These are phyloP conservation scores for Penstemon newberryi DNA, from an alignment of 257 asterid genomes.

Conservation along the genomic window DNA sequence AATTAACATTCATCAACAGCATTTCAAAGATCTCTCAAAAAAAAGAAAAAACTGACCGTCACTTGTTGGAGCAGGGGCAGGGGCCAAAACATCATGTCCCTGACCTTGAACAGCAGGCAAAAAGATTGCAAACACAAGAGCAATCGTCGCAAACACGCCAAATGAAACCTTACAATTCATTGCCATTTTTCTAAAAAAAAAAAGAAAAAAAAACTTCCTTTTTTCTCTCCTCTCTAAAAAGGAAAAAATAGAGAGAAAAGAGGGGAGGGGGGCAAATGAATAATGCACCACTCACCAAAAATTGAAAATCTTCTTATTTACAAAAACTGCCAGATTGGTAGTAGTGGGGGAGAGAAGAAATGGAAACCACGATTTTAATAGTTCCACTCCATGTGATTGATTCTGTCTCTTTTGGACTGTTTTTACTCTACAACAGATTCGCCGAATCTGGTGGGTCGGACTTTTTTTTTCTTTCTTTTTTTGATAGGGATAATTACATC, in stretches of 20 bases:
- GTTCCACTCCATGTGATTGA: too few relatives aligned
- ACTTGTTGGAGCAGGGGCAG: conserved; percentile 68
- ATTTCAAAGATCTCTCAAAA: neutral
- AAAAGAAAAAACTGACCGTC: conserved; percentile 47
- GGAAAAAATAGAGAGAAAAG: neutral
- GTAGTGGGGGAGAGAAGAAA: too few relatives aligned
- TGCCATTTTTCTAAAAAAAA: conserved; percentile 31
- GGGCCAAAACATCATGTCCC: conserved; percentile 42
- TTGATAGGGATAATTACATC: too few relatives aligned
- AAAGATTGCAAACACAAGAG: conserved; percentile 42
- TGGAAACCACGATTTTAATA: too few relatives aligned
- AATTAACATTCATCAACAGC: neutral
- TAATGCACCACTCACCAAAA: neutral
- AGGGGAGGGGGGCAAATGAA: neutral
- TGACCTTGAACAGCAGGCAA: conserved; percentile 56
- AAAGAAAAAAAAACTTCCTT: neutral
- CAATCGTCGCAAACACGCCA: conserved; percentile 43
- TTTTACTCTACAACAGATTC: too few relatives aligned
- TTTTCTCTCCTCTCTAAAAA: conserved; percentile 33
- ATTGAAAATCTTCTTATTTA: too few relatives aligned
- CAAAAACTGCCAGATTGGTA: too few relatives aligned
- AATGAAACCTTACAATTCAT: conserved; percentile 34
- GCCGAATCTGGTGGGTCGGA: too few relatives aligned
- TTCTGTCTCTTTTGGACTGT: too few relatives aligned
- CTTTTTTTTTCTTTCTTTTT: too few relatives aligned